Conservation (phyloP, 108 stramenopile species). For the Epithemia pelagica region DNA sequence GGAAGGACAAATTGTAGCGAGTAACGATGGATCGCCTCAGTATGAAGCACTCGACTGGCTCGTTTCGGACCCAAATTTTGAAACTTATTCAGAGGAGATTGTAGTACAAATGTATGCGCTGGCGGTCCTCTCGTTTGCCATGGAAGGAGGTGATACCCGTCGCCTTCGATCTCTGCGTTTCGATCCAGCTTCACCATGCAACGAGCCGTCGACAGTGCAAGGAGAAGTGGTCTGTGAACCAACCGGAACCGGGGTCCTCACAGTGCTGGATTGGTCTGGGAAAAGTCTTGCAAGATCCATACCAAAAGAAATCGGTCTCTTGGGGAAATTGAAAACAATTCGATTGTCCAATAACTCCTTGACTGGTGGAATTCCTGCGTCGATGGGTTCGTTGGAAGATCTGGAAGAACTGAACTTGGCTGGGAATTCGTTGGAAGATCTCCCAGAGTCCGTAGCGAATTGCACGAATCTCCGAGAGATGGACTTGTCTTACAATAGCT, state of each 20-base stretch:
- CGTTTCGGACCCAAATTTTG: background rate
- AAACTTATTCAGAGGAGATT: background rate
- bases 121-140: background rate
- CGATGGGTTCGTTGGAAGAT: background rate
- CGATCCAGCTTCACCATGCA: too few relatives aligned
- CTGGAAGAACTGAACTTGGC: background rate
- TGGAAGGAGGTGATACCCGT: background rate
- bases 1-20: background rate
- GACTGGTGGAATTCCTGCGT: background rate
- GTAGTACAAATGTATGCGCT: background rate
- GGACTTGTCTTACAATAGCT: background rate
- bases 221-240: too few relatives aligned
- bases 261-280: background rate
- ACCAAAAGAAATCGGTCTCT: background rate
- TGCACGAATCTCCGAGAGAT: background rate
- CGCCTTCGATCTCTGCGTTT: too few relatives aligned
- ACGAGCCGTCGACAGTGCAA: too few relatives aligned
- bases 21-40: background rate
- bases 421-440: background rate
- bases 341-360: background rate
- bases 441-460: background rate
- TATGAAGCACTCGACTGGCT: background rate
- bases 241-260: background rate
- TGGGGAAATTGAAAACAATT: background rate
- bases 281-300: background rate